phyloP scores from a whole-genome alignment of 2,329 filamentous ascomycete species.

The Penicillium hesseltinei region DNA sequence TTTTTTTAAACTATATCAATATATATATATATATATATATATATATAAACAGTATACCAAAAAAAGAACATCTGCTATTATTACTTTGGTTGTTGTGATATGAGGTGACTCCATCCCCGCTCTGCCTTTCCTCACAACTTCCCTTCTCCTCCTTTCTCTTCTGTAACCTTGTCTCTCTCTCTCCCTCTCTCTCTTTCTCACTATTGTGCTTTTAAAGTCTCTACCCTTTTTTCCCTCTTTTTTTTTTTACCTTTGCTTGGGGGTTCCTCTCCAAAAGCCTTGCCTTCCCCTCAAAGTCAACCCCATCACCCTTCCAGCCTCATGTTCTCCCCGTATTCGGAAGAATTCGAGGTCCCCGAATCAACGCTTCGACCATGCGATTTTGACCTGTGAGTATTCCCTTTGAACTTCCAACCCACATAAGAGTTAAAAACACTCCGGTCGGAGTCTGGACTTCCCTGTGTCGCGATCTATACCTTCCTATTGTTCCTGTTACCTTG shows the following conservation, averaged over 20 bases:
- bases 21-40: background rate
- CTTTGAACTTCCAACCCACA: constrained; percentile 8
- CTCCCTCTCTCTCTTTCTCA: constrained; percentile 13
- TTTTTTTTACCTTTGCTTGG: background rate
- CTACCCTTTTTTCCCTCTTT: constrained; percentile 1
- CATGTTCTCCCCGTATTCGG: constrained; percentile 31
- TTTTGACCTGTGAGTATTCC: constrained; percentile 27
- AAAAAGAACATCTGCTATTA: background rate
- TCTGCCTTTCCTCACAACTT: constrained; percentile 15
- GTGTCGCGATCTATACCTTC: constrained; percentile 9
- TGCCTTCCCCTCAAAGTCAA: background rate
- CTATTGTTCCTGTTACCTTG: constrained; percentile 17
- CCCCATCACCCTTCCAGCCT: constrained; percentile 16
- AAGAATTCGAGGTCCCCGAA: constrained; percentile 30
- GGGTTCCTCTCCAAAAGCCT: constrained; percentile 5
- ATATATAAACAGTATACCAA: background rate
- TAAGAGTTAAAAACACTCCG: constrained; percentile 14
- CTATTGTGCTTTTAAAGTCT: constrained; percentile 7
- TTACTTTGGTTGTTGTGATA: constrained; percentile 17
- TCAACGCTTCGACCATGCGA: constrained; percentile 30
- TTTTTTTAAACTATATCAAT: background rate
- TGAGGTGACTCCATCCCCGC: constrained; percentile 29
- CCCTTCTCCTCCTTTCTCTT: constrained; percentile 6
- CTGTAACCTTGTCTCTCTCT: constrained; percentile 15
- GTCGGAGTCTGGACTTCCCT: constrained; percentile 12